These are phyloP conservation scores for Xylaria nigripes DNA, from an alignment of 495 filamentous ascomycete species.

Conservation along the genomic window DNA sequence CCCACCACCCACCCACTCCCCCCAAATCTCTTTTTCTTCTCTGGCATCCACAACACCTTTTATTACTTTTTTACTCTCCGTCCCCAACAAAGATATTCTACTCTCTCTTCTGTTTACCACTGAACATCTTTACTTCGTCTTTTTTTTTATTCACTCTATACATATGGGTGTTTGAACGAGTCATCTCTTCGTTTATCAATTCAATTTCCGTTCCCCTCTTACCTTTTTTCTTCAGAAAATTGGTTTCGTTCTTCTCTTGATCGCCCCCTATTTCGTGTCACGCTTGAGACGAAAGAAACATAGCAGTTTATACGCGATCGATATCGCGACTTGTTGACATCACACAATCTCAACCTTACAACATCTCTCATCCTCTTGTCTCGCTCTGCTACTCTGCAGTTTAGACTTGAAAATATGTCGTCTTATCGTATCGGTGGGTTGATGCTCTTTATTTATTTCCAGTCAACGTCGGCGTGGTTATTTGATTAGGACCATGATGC, in stretches of 20 bases:
- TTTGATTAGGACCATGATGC: too few species aligned
- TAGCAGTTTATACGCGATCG: neutral
- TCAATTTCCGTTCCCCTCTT: neutral
- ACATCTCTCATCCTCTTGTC: neutral
- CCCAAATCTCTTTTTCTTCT: neutral
- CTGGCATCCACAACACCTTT: neutral
- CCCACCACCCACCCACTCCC: neutral
- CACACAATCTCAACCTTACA: neutral
- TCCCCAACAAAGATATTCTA: neutral
- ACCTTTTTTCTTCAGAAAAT: neutral
- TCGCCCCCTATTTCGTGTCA: neutral
- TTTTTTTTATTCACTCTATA: neutral
- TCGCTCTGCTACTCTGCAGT: neutral
- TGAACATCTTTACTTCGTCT: neutral
- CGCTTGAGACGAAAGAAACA: too few species aligned
- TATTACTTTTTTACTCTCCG: neutral
- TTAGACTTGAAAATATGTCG: constrained; percentile 13
- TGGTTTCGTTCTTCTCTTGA: neutral
- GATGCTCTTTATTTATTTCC: constrained; percentile 3
- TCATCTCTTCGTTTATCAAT: neutral
- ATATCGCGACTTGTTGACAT: neutral
- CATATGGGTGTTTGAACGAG: neutral
- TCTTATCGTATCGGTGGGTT: constrained; percentile 33
- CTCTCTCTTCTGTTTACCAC: neutral
- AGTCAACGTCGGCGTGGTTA: neutral